Base-by-base conservation (phyloP, 345 rosid species). In the Brassica juncea region DNA sequence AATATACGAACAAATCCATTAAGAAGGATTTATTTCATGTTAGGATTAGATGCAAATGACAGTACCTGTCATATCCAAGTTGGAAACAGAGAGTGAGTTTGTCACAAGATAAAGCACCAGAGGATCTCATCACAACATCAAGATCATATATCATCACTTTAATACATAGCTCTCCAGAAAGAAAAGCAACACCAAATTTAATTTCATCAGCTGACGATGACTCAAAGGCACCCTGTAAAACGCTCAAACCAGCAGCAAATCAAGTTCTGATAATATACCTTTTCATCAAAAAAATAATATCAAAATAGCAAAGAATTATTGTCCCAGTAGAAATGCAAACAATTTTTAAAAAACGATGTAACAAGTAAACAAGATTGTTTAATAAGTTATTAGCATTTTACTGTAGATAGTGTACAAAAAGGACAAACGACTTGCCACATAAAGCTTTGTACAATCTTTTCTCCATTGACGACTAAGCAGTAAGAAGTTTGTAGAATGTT, bases 51-150 rank as follows among this genome's bases (percentile, higher is more conserved):
- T 15, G 61, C 8, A 4, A 77, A 44, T n/a, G 81, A 75, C 42
- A 11, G 16, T 89, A 94, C 99, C 97, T 90, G 62, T 90, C 84
- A 87, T 90, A 95, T 66, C 91, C 92, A 76, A 92, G 90, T 85
- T 94, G 93, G 67, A 88, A 88, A 42, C 89, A 86, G 58, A 94
- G 87, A 73, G 89, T 85, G 77, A 94, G 66, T 71, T 91, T 89
- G 77, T 91, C 95, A 73, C 99, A 92, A 87, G 32, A 77, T 76
- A 91, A 86, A 80, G 90, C 82, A 81, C 92, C 87, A 82, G 88
- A 82, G 57, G 91, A 81, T 77, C 81, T 89, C 31, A 58, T 58
- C 31, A 58, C 62, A 58, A 23, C 31, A 21, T 10, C 11, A 58
- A 58, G 63, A 58, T 23, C 63, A 9, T 14, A 58, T 54, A 39